A percentile compares a stretch with the other conserved stretches of the same genome.
Conservation (phyloP, 345 rosid genomes). For the Theobroma cacao region DNA sequence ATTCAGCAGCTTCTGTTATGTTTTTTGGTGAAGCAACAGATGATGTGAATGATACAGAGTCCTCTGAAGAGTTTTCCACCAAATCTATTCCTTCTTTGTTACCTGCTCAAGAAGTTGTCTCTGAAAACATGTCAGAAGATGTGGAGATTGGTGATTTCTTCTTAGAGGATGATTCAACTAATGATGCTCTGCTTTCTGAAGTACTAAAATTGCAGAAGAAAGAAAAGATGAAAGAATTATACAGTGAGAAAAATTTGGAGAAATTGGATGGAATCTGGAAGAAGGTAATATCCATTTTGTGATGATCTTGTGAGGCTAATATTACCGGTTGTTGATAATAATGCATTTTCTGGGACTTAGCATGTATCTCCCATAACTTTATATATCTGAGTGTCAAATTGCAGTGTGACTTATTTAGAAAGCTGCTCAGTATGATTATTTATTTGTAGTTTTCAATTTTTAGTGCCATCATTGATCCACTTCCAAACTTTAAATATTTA, state of each 20-base stretch:
- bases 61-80: slow-evolving; percentile 34
- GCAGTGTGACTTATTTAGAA: neutral
- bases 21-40: slow-evolving; percentile 27
- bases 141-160: slow-evolving; percentile 75
- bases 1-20: slow-evolving; percentile 11
- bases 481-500: neutral
- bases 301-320: neutral
- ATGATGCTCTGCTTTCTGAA: slow-evolving; percentile 45
- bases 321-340: neutral
- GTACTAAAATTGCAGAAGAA: slow-evolving; percentile 60
- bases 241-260: slow-evolving; percentile 58
- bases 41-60: slow-evolving; percentile 29
- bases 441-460: neutral
- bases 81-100: slow-evolving; percentile 26
- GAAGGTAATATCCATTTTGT: slow-evolving; percentile 51
- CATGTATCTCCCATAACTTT: neutral
- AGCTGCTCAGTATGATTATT: neutral
- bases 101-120: slow-evolving; percentile 24
- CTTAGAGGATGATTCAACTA: slow-evolving; percentile 42
- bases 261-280: slow-evolving; percentile 91
- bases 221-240: slow-evolving; percentile 60
- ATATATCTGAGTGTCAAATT: neutral
- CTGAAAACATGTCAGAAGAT: slow-evolving; percentile 41
- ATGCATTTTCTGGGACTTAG: neutral
- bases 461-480: neutral